Evolutionary conservation across 1,284 basidiomycete genomes (phyloP).

Genomic region (Cryptococcus amylolentus): DNA sequence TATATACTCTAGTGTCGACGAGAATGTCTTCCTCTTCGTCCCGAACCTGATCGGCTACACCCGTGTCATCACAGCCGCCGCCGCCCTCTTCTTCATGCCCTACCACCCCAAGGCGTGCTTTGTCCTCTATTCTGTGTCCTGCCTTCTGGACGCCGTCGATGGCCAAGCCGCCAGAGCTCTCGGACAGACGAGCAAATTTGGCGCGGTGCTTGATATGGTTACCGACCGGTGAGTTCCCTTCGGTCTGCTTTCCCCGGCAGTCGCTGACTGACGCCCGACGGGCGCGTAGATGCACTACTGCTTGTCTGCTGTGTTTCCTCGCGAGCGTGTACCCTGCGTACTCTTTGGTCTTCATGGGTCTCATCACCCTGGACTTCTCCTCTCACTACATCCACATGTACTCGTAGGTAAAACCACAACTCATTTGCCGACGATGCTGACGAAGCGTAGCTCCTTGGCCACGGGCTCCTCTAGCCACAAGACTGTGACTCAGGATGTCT

Average conservation of each 20-base stretch:
- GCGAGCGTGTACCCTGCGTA: constrained; percentile 79
- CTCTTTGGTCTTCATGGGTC: constrained; percentile 84
- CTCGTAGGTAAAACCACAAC: constrained; percentile 59
- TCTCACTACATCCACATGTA: constrained; percentile 99
- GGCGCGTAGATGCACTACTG: constrained; percentile 78
- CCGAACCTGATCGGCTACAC: constrained; percentile 97
- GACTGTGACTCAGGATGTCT: constrained; percentile 83
- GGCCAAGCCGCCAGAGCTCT: constrained; percentile 88
- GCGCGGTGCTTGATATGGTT: constrained; percentile 98
- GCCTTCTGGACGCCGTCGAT: constrained; percentile 91
- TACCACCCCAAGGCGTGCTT: constrained; percentile 92
- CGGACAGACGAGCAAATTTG: constrained; percentile 91
- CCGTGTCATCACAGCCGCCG: constrained; percentile 82
- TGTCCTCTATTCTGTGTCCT: constrained; percentile 84
- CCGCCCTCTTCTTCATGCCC: constrained; percentile 90
- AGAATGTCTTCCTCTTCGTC: constrained; percentile 93
- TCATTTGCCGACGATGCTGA: background rate
- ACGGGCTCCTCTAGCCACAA: constrained; percentile 94
- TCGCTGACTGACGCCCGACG: background rate
- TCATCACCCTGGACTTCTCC: constrained; percentile 95
- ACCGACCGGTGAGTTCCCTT: constrained; percentile 76
- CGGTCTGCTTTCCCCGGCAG: too few relatives aligned
- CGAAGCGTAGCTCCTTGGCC: constrained; percentile 68
- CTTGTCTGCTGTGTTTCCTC: constrained; percentile 90
- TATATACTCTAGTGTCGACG: constrained; percentile 45